Conservation (phyloP, 2,329 filamentous ascomycete genomes). For the Pseudocercospora cruenta region DNA sequence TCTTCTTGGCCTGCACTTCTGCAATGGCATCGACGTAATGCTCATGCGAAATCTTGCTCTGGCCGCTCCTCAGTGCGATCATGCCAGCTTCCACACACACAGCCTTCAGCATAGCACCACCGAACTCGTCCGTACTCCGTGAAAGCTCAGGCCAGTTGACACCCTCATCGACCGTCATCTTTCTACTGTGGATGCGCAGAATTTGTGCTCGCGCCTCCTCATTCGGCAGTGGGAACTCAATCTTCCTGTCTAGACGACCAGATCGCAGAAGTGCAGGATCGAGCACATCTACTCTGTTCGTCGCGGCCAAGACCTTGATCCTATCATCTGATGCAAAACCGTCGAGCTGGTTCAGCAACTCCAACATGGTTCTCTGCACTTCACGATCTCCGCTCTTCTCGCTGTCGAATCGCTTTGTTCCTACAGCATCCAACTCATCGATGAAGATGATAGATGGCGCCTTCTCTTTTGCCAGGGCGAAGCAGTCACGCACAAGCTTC, state of each 20-base stretch:
- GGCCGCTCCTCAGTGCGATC: conserved; percentile 92
- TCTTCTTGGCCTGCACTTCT: conserved; percentile 95
- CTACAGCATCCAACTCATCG: conserved; percentile 96
- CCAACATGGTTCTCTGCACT: conserved; percentile 98
- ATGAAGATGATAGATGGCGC: conserved; percentile 99
- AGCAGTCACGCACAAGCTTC: conserved; percentile 96
- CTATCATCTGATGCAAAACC: conserved; percentile 90
- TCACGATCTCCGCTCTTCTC: conserved; percentile 98
- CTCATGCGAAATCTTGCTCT: conserved; percentile 96
- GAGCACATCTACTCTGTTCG: conserved; percentile 94
- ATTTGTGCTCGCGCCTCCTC: conserved; percentile 98
- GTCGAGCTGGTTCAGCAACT: conserved; percentile 96
- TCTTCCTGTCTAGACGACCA: conserved; percentile 96
- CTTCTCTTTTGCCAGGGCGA: conserved; percentile 97
- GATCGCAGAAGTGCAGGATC: conserved; percentile 92
- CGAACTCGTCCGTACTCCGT: conserved; percentile 96
- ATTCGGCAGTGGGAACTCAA: conserved; percentile 97
- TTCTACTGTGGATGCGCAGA: conserved; percentile 93
- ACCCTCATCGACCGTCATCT: conserved; percentile 92
- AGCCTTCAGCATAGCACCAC: conserved; percentile 95
- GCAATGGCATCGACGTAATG: conserved; percentile 98
- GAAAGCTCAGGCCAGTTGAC: conserved; percentile 97
- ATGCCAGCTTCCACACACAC: conserved; percentile 99
- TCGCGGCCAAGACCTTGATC: conserved; percentile 99
- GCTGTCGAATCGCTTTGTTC: conserved; percentile 97